These are phyloP conservation scores for Tetraselmis chui DNA, from an alignment of 139 green algal genomes.

Conservation along the genomic window DNA sequence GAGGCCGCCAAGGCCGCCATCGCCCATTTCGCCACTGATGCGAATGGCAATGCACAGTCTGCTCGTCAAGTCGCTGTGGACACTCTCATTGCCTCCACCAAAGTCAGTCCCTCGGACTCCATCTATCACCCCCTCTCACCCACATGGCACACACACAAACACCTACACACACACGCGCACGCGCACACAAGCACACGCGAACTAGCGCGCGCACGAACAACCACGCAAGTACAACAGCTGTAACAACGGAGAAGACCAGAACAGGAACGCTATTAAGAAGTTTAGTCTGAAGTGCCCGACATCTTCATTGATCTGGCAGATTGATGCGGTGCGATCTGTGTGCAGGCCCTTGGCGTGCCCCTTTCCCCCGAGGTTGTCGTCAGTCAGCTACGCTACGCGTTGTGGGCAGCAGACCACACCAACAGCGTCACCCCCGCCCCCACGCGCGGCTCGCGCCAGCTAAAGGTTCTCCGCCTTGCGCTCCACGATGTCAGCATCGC, in stretches of 20 bases:
- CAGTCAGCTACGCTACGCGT: slow-evolving; percentile 19
- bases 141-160: too few species aligned
- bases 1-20: slow-evolving; percentile 34
- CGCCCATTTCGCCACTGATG: slow-evolving; percentile 28
- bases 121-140: too few species aligned
- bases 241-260: too few species aligned
- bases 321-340: neutral
- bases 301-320: too few species aligned
- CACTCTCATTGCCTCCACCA: slow-evolving; percentile 11
- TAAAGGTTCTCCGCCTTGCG: slow-evolving; percentile 34
- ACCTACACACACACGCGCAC: too few species aligned
- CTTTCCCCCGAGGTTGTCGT: slow-evolving; percentile 4
- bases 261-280: too few species aligned
- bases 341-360: slow-evolving; percentile 16
- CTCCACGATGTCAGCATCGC: slow-evolving; percentile 5
- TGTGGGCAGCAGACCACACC: slow-evolving; percentile 29
- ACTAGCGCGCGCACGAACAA: too few species aligned
- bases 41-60: slow-evolving; percentile 7
- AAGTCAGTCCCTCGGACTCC: too few species aligned
- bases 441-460: slow-evolving; percentile 13
- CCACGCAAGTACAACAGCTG: too few species aligned
- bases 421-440: slow-evolving; percentile 22
- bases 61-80: slow-evolving; percentile 17
- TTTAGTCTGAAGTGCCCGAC: too few species aligned
- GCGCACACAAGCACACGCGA: too few species aligned